A percentile compares a stretch with the other conserved stretches of the same genome.
Conservation (phyloP, 1,284 basidiomycete species). For the Rhodotorula glutinis region DNA sequence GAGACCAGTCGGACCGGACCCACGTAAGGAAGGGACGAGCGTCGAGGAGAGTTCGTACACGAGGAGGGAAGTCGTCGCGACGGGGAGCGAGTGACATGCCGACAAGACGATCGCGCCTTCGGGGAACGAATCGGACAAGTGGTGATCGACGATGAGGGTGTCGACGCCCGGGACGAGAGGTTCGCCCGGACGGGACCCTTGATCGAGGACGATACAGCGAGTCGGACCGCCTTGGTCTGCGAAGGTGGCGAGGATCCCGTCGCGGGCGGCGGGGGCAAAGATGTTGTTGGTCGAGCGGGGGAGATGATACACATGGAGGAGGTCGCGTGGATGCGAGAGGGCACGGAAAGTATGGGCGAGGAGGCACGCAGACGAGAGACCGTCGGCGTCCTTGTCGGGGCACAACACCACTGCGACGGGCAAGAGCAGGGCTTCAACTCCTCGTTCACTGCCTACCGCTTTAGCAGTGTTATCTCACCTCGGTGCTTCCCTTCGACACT, state of each 20-base stretch:
- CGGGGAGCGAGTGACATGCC: slow-evolving; percentile 40
- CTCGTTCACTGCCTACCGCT: no score
- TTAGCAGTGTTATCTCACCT: background rate
- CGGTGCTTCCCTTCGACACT: slow-evolving; percentile 26
- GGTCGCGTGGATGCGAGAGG: slow-evolving; percentile 33
- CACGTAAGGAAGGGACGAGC: slow-evolving; percentile 10
- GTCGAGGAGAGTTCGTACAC: slow-evolving; percentile 35
- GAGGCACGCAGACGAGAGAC: slow-evolving; percentile 33
- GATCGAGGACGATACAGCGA: slow-evolving; percentile 40
- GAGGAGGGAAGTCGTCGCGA: slow-evolving; percentile 41
- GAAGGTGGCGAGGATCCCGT: slow-evolving; percentile 22
- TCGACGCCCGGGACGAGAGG: slow-evolving; percentile 29
- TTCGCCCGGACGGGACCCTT: slow-evolving; percentile 39
- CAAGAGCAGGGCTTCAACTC: no score
- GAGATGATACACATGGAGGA: slow-evolving; percentile 37
- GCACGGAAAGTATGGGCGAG: slow-evolving; percentile 16
- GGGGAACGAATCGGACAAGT: slow-evolving; percentile 37
- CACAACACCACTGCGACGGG: slow-evolving; percentile 20
- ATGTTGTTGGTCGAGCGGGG: slow-evolving; percentile 33
- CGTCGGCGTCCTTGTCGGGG: slow-evolving; percentile 43
- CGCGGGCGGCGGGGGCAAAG: slow-evolving; percentile 27
- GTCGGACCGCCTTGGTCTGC: slow-evolving; percentile 4
- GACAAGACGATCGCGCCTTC: slow-evolving; percentile 26
- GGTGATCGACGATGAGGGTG: slow-evolving; percentile 42
- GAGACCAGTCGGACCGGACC: slow-evolving; percentile 7